phyloP scores from a whole-genome alignment of 257 asterid genomes.

The Gentiana macrophylla region DNA sequence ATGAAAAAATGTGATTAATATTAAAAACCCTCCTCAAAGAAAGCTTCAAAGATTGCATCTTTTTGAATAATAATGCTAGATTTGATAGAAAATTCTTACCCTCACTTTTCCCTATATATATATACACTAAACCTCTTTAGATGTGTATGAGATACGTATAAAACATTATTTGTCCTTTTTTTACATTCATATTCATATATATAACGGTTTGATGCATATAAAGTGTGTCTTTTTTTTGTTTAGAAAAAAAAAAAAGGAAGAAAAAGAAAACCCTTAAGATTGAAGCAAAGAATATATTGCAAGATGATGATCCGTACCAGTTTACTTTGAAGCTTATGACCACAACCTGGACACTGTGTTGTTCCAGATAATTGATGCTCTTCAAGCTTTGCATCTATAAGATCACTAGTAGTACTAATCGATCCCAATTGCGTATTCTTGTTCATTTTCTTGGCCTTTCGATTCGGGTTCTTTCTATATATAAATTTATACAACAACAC shows the following conservation, averaged over 20 bases:
- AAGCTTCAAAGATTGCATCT: too few species aligned
- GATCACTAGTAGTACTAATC: slow-evolving; percentile 61
- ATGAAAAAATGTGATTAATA: background rate
- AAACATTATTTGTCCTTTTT: too few species aligned
- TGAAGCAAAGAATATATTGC: slow-evolving; percentile 37
- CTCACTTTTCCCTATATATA: too few species aligned
- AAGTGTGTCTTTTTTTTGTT: background rate
- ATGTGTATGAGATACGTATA: too few species aligned
- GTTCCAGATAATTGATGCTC: slow-evolving; percentile 94
- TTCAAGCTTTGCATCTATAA: slow-evolving; percentile 91
- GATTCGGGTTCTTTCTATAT: too few species aligned
- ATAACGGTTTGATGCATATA: background rate
- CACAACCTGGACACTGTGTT: slow-evolving; percentile 95
- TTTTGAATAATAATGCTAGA: too few species aligned
- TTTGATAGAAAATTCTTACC: too few species aligned
- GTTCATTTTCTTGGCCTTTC: slow-evolving; percentile 18
- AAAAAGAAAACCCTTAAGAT: slow-evolving; percentile 7
- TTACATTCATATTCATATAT: background rate
- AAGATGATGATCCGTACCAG: slow-evolving; percentile 39
- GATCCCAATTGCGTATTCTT: slow-evolving; percentile 57
- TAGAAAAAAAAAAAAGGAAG: background rate
- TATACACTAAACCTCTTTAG: too few species aligned
- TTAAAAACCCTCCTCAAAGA: background rate
- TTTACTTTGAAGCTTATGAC: slow-evolving; percentile 86
- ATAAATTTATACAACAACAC: too few species aligned